Evolutionary conservation across 495 filamentous ascomycete genomes (phyloP).

Genomic region (Bacidia gigantensis): DNA sequence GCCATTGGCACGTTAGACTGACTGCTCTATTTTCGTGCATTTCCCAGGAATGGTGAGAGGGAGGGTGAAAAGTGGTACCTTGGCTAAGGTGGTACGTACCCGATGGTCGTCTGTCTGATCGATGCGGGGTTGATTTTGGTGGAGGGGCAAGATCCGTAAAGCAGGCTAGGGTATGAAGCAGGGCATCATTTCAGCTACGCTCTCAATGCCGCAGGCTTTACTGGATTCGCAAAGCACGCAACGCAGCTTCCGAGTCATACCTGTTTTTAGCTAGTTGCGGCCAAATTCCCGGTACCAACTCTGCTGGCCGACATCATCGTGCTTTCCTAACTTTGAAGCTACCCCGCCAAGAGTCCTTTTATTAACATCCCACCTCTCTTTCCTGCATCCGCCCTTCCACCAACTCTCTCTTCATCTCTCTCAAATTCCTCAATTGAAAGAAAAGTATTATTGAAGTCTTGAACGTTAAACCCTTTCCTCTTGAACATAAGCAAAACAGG

Average conservation of each 20-base stretch:
- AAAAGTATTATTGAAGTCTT: background rate
- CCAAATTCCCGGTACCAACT: background rate
- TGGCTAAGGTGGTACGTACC: background rate
- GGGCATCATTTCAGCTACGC: background rate
- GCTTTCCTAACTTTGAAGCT: background rate
- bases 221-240: background rate
- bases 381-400: background rate
- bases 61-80: background rate
- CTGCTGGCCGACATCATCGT: background rate
- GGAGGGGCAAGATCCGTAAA: background rate
- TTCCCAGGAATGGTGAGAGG: background rate
- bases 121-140: background rate
- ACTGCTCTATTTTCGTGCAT: background rate
- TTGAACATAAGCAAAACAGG: background rate
- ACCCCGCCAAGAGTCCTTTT: background rate
- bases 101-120: background rate
- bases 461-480: background rate
- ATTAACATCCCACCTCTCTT: background rate
- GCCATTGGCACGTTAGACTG: no score
- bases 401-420: background rate
- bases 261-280: background rate
- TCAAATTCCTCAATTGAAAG: background rate
- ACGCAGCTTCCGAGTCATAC: background rate
- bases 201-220: background rate
- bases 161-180: background rate